Percentiles rank a stretch among this genome's conserved stretches.
Conservation (phyloP, 179 eudicot species). For the Silene vulgaris region DNA sequence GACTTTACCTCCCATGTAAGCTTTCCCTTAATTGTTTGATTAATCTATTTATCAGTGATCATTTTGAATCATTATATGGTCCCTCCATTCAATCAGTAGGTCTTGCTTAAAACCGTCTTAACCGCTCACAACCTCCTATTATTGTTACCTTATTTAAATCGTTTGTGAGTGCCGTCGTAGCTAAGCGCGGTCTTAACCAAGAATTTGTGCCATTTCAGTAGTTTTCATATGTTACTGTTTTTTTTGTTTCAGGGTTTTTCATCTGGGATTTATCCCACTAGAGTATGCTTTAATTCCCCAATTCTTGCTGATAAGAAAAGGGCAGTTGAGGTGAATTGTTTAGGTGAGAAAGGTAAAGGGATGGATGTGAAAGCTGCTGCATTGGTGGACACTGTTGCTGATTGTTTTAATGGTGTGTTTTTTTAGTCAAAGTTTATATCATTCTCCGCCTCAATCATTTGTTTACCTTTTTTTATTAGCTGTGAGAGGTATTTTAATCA, state of each 20-base stretch:
- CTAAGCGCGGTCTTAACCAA: too few species aligned
- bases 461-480: too few species aligned
- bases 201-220: neutral
- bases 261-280: conserved; percentile 26
- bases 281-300: conserved; percentile 33
- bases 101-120: too few species aligned
- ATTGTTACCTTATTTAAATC: too few species aligned
- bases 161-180: too few species aligned
- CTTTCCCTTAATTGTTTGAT: neutral
- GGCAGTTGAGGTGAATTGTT: conserved; percentile 45
- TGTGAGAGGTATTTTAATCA: too few species aligned
- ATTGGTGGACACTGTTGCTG: conserved; percentile 46
- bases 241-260: conserved; percentile 31
- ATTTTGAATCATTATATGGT: neutral
- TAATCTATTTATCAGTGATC: neutral
- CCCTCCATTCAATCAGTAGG: too few species aligned
- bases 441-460: too few species aligned
- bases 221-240: neutral
- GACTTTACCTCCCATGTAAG: conserved; percentile 31
- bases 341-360: conserved; percentile 39
- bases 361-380: conserved; percentile 54
- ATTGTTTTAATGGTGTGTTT: conserved; percentile 43
- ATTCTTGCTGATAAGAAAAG: conserved; percentile 21
- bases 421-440: neutral
- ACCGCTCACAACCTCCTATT: too few species aligned